Percentiles rank a stretch among this genome's conserved stretches.
Evolutionary conservation across 345 rosid species (phyloP).

Genomic region (Clausena lansium): DNA sequence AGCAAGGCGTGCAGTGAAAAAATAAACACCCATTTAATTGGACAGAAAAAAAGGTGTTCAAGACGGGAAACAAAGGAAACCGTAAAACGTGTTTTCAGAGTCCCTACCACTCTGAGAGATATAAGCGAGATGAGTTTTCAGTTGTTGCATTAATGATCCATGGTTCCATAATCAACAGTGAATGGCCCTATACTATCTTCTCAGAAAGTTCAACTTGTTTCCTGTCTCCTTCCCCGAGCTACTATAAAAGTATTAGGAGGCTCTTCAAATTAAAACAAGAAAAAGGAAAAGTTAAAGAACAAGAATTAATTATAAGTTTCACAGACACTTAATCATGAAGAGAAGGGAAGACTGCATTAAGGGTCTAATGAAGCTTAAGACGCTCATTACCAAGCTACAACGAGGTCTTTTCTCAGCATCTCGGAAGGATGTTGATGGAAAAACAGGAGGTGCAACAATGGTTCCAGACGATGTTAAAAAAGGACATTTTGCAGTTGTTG

Average conservation of each 20-base stretch:
- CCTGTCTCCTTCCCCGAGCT: not conserved
- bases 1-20: not conserved
- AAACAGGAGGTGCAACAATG: constrained; percentile 13
- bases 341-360: constrained; percentile 12
- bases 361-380: constrained; percentile 31
- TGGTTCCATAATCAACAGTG: constrained; percentile 3
- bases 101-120: constrained; percentile 12
- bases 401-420: constrained; percentile 16
- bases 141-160: constrained; percentile 18
- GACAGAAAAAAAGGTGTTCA: not conserved
- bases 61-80: not conserved
- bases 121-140: not conserved
- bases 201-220: constrained; percentile 24
- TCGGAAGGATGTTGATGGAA: not conserved
- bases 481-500: constrained; percentile 50
- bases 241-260: constrained; percentile 1
- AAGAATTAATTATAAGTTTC: not conserved
- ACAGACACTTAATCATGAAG: constrained; percentile 7
- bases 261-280: not conserved
- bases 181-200: constrained; percentile 22
- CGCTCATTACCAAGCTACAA: constrained; percentile 22
- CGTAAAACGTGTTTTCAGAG: constrained; percentile 17
- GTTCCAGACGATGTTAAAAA: constrained; percentile 41
- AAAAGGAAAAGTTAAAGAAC: not conserved
- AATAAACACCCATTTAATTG: not conserved